phyloP scores from a whole-genome alignment of 129 eudicot genomes.

The Lactuca sativa region DNA sequence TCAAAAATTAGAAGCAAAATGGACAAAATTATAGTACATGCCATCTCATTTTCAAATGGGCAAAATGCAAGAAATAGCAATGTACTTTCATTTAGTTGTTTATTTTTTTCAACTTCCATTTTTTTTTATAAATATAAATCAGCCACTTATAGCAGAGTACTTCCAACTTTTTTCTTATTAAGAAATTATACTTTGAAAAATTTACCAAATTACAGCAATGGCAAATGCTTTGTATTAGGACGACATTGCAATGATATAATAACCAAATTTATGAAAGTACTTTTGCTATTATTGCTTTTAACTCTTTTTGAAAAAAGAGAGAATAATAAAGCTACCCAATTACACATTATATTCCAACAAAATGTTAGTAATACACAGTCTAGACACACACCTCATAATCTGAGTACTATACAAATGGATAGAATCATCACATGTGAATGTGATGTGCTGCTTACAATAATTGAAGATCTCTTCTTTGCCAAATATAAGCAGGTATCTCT shows the following conservation, averaged over 20 bases:
- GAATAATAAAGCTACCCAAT: background rate
- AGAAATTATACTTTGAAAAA: no score
- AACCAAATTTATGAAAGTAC: background rate
- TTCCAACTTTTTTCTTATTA: no score
- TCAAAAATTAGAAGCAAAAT: background rate
- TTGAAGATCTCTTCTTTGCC: slow-evolving; percentile 42
- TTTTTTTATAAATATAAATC: no score
- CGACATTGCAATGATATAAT: background rate
- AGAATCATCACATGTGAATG: background rate
- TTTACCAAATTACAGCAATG: background rate
- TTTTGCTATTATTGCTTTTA: no score
- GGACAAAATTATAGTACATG: background rate
- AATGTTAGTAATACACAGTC: background rate
- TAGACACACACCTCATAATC: background rate
- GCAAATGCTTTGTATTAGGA: background rate
- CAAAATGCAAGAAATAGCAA: background rate
- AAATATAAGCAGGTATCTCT: slow-evolving; percentile 59
- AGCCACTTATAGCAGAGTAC: no score
- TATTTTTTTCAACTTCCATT: no score
- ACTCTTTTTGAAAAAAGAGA: background rate
- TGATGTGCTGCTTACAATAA: slow-evolving; percentile 51
- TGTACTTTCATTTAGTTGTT: background rate
- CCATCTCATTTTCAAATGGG: background rate
- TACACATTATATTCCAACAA: background rate
- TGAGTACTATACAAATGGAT: background rate